A percentile compares a stretch with the other conserved stretches of the same genome.
These are phyloP conservation scores for Bruguiera gymnorhiza DNA, from an alignment of 345 rosid genomes.

Conservation along the genomic window DNA sequence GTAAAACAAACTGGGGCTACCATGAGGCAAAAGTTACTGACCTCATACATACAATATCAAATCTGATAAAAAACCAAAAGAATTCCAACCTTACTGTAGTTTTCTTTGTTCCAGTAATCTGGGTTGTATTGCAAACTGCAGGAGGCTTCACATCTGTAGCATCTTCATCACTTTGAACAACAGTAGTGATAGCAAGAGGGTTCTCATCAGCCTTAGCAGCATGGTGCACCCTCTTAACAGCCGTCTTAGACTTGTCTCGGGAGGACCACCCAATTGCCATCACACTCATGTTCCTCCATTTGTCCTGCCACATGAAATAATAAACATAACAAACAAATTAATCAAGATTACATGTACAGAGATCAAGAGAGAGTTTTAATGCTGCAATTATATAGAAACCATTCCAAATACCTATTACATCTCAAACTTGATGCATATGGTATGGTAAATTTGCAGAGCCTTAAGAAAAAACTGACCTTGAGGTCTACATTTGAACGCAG, in stretches of 20 bases:
- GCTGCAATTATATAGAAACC: not conserved
- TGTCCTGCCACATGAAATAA: constrained; percentile 53
- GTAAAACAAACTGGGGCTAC: not conserved
- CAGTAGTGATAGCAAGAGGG: constrained; percentile 27
- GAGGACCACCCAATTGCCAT: constrained; percentile 92
- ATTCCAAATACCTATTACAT: not conserved
- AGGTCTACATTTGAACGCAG: constrained; percentile 97
- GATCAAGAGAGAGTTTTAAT: not conserved
- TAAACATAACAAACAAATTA: constrained; percentile 8
- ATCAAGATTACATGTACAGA: not conserved
- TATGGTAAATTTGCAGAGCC: not conserved
- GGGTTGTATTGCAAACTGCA: constrained; percentile 38
- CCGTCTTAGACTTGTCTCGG: constrained; percentile 71
- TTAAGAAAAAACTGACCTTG: constrained; percentile 48
- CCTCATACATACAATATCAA: not conserved
- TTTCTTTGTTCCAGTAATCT: constrained; percentile 54
- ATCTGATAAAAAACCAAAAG: not conserved
- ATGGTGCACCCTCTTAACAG: constrained; percentile 55
- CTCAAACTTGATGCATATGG: not conserved
- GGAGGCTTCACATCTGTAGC: constrained; percentile 47
- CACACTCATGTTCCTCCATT: constrained; percentile 98
- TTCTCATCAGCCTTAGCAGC: constrained; percentile 56
- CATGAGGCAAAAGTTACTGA: not conserved
- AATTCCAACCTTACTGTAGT: constrained; percentile 63
- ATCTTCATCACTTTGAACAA: constrained; percentile 68